These are phyloP conservation scores for Salix dunnii DNA, from an alignment of 345 rosid genomes.

Conservation along the genomic window DNA sequence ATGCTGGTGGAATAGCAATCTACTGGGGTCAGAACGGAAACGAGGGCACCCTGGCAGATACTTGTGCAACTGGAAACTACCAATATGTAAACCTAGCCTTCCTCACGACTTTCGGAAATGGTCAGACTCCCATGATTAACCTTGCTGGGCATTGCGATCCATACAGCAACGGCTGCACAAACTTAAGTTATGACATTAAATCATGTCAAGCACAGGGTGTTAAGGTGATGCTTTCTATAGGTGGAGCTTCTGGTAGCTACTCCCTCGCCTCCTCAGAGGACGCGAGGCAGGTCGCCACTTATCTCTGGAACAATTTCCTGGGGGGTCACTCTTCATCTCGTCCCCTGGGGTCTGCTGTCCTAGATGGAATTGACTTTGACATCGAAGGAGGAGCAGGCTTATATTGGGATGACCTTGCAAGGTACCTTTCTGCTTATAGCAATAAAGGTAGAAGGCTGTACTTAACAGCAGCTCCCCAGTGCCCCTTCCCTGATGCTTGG, in stretches of 20 bases:
- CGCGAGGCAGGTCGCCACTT: background rate
- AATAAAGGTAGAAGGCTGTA: background rate
- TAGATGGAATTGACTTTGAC: background rate
- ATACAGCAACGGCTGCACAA: background rate
- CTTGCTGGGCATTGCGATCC: conserved; percentile 6
- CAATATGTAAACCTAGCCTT: background rate
- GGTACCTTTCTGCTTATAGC: background rate
- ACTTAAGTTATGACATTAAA: background rate
- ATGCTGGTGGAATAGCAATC: conserved; percentile 6
- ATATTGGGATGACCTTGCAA: background rate
- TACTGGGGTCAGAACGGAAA: conserved; percentile 2
- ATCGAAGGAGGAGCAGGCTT: background rate
- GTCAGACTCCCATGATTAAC: conserved; percentile 4
- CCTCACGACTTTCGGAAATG: background rate
- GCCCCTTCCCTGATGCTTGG: conserved; percentile 5
- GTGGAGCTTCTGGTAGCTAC: conserved; percentile 2
- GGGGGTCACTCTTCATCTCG: background rate
- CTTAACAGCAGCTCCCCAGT: background rate
- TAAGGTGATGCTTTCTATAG: background rate
- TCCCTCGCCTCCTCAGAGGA: background rate
- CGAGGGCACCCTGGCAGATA: background rate
- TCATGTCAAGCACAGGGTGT: background rate
- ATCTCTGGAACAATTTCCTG: background rate
- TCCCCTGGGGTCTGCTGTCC: background rate
- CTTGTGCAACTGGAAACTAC: background rate